Evolutionary conservation across 2,329 filamentous ascomycete species (phyloP).

Genomic region (Magnaporthales sp.): DNA sequence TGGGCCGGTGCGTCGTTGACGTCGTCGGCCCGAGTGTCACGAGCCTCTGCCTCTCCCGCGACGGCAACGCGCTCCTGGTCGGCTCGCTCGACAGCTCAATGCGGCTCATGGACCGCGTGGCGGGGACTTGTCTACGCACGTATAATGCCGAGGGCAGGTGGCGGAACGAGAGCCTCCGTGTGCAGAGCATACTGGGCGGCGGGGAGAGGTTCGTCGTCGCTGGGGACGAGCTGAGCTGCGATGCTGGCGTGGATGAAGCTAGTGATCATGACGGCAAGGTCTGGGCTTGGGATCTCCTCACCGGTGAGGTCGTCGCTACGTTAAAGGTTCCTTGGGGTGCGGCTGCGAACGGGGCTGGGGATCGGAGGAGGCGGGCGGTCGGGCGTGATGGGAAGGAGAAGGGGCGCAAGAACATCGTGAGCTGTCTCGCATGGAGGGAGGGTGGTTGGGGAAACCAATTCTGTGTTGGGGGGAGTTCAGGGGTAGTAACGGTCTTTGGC

Average conservation of each 20-base stretch:
- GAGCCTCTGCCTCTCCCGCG: conserved; percentile 60
- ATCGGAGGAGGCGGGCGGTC: conserved; percentile 39
- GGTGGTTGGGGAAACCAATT: conserved; percentile 55
- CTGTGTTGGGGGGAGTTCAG: conserved; percentile 56
- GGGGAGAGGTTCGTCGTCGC: conserved; percentile 71
- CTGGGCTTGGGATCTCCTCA: conserved; percentile 79
- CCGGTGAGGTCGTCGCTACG: conserved; percentile 56
- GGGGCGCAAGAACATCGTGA: conserved; percentile 49
- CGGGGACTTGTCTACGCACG: conserved; percentile 63
- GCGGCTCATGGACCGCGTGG: conserved; percentile 70
- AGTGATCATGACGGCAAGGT: conserved; percentile 46
- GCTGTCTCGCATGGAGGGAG: conserved; percentile 55
- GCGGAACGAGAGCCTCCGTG: conserved; percentile 62
- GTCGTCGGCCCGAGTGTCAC: conserved; percentile 66
- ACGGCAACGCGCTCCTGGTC: conserved; percentile 67
- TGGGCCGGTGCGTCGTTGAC: conserved; percentile 62
- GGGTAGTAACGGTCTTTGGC: conserved; percentile 56
- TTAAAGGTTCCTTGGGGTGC: conserved; percentile 52
- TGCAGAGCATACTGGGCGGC: conserved; percentile 66
- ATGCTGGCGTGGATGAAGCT: conserved; percentile 12
- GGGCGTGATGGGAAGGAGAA: conserved; percentile 54
- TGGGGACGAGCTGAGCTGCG: conserved; percentile 59
- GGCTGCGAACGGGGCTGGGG: conserved; percentile 24
- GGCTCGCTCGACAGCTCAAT: conserved; percentile 68
- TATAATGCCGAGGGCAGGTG: conserved; percentile 47